Evolutionary conservation across 2,329 filamentous ascomycete species (phyloP).

Genomic region (Akanthomyces muscarius): DNA sequence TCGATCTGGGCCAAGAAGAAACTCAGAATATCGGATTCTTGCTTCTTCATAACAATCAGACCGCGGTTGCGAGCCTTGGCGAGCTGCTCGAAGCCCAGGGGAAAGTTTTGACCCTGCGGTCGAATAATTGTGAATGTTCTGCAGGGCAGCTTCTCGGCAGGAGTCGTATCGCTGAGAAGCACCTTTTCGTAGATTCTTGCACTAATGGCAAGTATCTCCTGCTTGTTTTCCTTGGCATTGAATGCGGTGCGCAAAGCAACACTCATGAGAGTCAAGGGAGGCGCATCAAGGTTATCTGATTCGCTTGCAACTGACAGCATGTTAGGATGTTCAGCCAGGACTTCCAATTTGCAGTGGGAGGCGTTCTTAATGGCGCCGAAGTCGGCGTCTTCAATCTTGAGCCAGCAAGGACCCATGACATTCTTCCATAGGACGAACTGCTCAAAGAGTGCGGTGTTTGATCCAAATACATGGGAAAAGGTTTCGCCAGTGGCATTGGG

Average conservation of each 20-base stretch:
- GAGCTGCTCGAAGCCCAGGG: conserved; percentile 79
- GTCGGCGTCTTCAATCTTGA: conserved; percentile 82
- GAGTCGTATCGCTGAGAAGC: conserved; percentile 78
- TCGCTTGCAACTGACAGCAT: conserved; percentile 70
- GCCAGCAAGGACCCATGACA: conserved; percentile 98
- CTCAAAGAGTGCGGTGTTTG: conserved; percentile 90
- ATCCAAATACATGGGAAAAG: conserved; percentile 90
- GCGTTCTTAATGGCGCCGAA: conserved; percentile 83
- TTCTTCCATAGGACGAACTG: conserved; percentile 99
- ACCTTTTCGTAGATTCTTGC: conserved; percentile 91
- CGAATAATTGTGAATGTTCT: conserved; percentile 90
- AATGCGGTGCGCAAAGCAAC: conserved; percentile 82
- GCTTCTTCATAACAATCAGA: conserved; percentile 74
- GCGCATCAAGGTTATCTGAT: conserved; percentile 74
- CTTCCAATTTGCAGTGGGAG: conserved; percentile 91
- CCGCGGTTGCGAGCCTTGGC: conserved; percentile 69
- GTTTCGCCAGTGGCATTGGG: conserved; percentile 73
- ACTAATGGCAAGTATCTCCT: conserved; percentile 89
- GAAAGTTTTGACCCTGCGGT: conserved; percentile 71
- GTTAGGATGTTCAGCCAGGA: conserved; percentile 73
- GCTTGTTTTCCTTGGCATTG: conserved; percentile 90
- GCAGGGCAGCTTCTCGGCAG: conserved; percentile 82
- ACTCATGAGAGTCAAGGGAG: conserved; percentile 94
- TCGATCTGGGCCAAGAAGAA: conserved; percentile 89
- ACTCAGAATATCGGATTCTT: conserved; percentile 77